Percentiles rank a stretch among this genome's conserved stretches.
Conservation (phyloP, 257 asterid species). For the Ballota nigra region DNA sequence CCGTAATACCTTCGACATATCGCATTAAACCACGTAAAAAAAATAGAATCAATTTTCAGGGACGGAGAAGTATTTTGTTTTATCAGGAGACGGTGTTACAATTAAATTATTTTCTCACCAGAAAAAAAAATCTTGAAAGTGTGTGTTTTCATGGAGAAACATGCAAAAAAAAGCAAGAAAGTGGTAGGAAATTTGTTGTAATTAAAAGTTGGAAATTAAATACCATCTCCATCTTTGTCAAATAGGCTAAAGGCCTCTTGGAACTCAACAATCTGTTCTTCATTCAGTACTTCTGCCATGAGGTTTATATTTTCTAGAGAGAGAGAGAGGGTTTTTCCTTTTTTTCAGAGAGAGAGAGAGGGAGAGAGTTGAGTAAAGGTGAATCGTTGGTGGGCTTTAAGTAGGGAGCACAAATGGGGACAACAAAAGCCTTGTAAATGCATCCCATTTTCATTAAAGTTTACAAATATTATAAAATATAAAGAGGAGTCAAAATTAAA, state of each 20-base stretch:
- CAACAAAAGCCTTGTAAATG: conserved; percentile 25
- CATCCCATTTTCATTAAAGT: conserved; percentile 30
- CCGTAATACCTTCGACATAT: too few relatives aligned
- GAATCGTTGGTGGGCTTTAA: conserved; percentile 46
- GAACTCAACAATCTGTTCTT: conserved; percentile 41
- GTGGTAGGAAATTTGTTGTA: background rate
- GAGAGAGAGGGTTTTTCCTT: conserved; percentile 6
- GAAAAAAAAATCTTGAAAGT: background rate
- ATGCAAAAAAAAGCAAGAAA: too few relatives aligned
- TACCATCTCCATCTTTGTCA: conserved; percentile 54
- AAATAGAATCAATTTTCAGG: too few relatives aligned
- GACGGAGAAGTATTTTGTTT: too few relatives aligned
- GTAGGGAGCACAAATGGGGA: conserved; percentile 37
- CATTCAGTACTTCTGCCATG: conserved; percentile 38
- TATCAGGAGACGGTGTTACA: too few relatives aligned
- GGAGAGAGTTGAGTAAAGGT: conserved; percentile 33
- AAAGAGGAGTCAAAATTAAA: conserved; percentile 18
- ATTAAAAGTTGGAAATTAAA: background rate
- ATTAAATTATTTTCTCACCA: background rate
- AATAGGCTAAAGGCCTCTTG: conserved; percentile 41
- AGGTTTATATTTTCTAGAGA: background rate
- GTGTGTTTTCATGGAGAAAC: too few relatives aligned
- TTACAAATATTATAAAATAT: conserved; percentile 9
- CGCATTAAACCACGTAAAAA: too few relatives aligned
- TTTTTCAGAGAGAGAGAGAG: conserved; percentile 10